Conservation (phyloP, 441 rosid genomes). For the Theobroma grandiflorum region DNA sequence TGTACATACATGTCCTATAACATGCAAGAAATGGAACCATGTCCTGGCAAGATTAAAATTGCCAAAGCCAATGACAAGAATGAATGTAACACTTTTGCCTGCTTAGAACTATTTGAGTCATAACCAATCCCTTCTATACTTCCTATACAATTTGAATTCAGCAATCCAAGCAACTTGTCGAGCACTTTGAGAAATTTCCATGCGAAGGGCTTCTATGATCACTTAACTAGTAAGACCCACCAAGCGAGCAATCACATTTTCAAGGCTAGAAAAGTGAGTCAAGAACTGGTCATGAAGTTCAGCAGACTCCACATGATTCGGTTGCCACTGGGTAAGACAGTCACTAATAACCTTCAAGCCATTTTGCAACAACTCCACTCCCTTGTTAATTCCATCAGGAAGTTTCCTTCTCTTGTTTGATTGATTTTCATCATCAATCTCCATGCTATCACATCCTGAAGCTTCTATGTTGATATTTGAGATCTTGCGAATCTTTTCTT, state of each 20-base stretch:
- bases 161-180: not conserved
- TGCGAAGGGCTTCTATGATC: not conserved
- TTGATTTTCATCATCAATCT: slow-evolving; percentile 43
- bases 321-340: slow-evolving; percentile 69
- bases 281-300: slow-evolving; percentile 65
- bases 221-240: slow-evolving; percentile 47
- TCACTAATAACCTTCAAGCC: slow-evolving; percentile 75
- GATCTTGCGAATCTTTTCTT: slow-evolving; percentile 46
- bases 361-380: slow-evolving; percentile 75
- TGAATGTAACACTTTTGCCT: not conserved
- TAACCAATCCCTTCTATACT: not conserved
- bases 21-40: not conserved
- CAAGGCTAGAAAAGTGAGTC: slow-evolving; percentile 66
- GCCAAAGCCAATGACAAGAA: not conserved
- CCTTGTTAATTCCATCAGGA: slow-evolving; percentile 75
- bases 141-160: slow-evolving; percentile 3
- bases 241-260: slow-evolving; percentile 68
- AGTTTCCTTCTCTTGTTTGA: slow-evolving; percentile 81
- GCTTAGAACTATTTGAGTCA: not conserved
- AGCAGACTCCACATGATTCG: slow-evolving; percentile 42
- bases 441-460: slow-evolving; percentile 35
- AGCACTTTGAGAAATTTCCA: not conserved
- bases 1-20: not conserved
- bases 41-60: not conserved
- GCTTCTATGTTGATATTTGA: slow-evolving; percentile 32